A percentile compares a stretch with the other conserved stretches of the same genome.
Evolutionary conservation across 768 basidiomycete genomes (phyloP).

Genomic region (Gloeostereum incarnatum): DNA sequence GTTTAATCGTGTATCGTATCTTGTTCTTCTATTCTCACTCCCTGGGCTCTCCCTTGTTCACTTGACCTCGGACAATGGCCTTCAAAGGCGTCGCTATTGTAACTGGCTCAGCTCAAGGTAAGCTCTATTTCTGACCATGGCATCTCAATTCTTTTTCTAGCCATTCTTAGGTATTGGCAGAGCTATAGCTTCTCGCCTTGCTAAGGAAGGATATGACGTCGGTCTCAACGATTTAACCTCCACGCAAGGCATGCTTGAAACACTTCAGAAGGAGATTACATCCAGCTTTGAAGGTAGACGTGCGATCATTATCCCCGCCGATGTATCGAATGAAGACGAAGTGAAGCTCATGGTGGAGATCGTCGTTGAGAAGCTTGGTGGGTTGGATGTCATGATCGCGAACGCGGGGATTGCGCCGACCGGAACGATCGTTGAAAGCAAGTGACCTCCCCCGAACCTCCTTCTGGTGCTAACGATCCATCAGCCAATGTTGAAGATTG

Average conservation of each 20-base stretch:
- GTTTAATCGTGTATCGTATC: too few relatives aligned
- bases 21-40: too few relatives aligned
- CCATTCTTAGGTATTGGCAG: neutral
- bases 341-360: slow-evolving; percentile 1
- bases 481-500: slow-evolving; percentile 13
- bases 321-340: neutral
- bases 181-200: slow-evolving; percentile 1
- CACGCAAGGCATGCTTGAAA: neutral
- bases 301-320: neutral
- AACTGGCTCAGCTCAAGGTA: neutral
- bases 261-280: neutral
- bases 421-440: slow-evolving; percentile 6
- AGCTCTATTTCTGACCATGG: too few relatives aligned
- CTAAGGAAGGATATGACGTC: neutral
- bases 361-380: neutral
- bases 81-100: neutral
- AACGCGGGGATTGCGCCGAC: slow-evolving; percentile 15
- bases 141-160: neutral
- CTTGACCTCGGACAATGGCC: too few relatives aligned
- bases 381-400: slow-evolving; percentile 15
- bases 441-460: neutral
- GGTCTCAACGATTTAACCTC: neutral
- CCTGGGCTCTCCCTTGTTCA: too few relatives aligned
- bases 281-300: neutral
- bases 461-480: neutral